Evolutionary conservation across 23 red algal species (phyloP).

Genomic region (Cyanidiococcus yangmingshanensis): DNA sequence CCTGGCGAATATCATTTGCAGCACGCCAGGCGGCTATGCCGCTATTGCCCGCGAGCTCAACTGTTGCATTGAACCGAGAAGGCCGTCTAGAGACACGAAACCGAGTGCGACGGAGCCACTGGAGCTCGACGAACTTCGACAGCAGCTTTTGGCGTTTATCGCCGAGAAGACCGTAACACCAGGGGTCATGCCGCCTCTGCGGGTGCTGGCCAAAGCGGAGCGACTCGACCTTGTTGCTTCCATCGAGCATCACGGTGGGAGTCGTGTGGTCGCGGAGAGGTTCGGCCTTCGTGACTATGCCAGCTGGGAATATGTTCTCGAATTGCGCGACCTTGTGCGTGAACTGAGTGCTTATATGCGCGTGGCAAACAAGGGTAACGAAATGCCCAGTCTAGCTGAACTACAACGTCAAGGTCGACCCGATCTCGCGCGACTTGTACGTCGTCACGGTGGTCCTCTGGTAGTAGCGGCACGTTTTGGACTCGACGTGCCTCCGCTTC

Average conservation of each 20-base stretch:
- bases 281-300: not conserved
- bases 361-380: not conserved
- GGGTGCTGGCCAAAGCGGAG: not conserved
- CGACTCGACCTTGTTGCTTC: not conserved
- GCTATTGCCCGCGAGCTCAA: not conserved
- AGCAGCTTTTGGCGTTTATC: not conserved
- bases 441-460: not conserved
- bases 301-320: constrained; percentile 6
- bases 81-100: not conserved
- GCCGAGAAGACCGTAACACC: not conserved
- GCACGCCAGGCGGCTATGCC: constrained; percentile 2
- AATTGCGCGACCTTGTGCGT: not conserved
- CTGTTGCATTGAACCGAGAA: not conserved
- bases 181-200: not conserved
- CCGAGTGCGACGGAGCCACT: not conserved
- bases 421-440: not conserved
- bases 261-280: not conserved
- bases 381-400: constrained; percentile 6
- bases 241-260: not conserved
- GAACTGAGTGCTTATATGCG: not conserved
- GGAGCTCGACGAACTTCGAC: not conserved
- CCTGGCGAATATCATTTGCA: constrained; percentile 6
- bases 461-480: not conserved
- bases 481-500: not conserved
- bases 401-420: not conserved